phyloP scores from a whole-genome alignment of 805 yeast species.

The Candida manassasensis region DNA sequence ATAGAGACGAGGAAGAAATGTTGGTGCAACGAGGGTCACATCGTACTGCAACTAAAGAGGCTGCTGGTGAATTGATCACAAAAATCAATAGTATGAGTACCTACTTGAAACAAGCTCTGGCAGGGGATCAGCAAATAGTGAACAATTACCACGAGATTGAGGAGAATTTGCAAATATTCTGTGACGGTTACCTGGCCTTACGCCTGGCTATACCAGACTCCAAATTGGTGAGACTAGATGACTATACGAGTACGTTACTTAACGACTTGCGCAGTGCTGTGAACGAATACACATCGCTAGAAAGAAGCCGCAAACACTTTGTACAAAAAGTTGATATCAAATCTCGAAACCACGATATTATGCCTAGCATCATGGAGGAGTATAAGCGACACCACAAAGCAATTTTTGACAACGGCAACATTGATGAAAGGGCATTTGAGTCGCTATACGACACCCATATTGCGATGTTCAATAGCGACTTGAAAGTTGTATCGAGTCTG shows the following conservation, averaged over 20 bases:
- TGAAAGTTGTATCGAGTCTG: slow-evolving; percentile 40
- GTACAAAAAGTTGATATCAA: slow-evolving; percentile 41
- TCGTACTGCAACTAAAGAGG: slow-evolving; percentile 42
- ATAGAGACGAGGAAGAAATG: slow-evolving; percentile 50
- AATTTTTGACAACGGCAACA: slow-evolving; percentile 13
- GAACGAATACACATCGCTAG: slow-evolving; percentile 24
- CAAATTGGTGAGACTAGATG: slow-evolving; percentile 28
- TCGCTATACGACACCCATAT: slow-evolving; percentile 39
- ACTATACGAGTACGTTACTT: slow-evolving; percentile 24
- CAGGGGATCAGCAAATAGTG: slow-evolving; percentile 55
- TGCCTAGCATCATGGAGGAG: slow-evolving; percentile 49
- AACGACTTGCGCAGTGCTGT: slow-evolving; percentile 33
- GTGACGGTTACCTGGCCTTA: slow-evolving; percentile 35
- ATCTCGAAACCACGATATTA: slow-evolving; percentile 42
- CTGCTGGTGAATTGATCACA: slow-evolving; percentile 34
- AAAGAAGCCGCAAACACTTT: slow-evolving; percentile 35
- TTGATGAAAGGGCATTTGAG: slow-evolving; percentile 31
- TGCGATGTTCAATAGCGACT: slow-evolving; percentile 45
- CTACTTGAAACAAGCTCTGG: slow-evolving; percentile 52
- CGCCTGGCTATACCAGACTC: slow-evolving; percentile 37
- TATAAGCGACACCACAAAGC: slow-evolving; percentile 27
- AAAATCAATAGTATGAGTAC: slow-evolving; percentile 41
- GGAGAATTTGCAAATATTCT: slow-evolving; percentile 39
- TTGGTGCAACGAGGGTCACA: slow-evolving; percentile 48
- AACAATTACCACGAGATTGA: slow-evolving; percentile 46